Conservation (phyloP, 2,329 filamentous ascomycete genomes). For the Xylaria multiplex region DNA sequence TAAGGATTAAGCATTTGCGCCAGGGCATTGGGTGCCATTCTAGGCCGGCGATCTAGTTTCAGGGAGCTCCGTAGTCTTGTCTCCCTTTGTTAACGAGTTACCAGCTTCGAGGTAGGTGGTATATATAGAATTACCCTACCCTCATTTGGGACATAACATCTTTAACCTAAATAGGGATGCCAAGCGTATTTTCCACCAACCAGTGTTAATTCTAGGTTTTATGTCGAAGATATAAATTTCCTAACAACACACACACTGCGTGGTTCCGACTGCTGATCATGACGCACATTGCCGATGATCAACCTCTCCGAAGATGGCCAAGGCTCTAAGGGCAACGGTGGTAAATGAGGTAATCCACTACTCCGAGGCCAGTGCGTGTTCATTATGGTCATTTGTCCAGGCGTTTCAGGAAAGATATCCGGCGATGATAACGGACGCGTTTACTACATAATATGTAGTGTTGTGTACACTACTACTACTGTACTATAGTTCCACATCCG, state of each 20-base stretch:
- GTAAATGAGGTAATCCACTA: conserved; percentile 32
- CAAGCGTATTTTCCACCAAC: no score
- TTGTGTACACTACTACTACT: background rate
- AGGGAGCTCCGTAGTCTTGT: background rate
- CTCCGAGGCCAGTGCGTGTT: conserved; percentile 1
- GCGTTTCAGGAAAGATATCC: background rate
- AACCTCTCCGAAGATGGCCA: background rate
- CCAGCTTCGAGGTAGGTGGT: no score
- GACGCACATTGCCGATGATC: conserved; percentile 23
- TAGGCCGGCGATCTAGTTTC: no score
- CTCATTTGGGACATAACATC: no score
- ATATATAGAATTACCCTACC: no score
- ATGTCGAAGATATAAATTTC: background rate
- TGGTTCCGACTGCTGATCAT: conserved; percentile 31
- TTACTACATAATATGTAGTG: background rate
- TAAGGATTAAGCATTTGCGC: no score
- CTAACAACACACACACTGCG: background rate
- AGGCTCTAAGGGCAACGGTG: conserved; percentile 3
- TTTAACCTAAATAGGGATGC: no score
- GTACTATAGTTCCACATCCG: conserved; percentile 2
- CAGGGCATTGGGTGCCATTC: no score
- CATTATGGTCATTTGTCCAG: background rate
- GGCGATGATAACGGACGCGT: background rate
- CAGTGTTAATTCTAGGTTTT: background rate
- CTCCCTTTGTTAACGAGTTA: no score